Evolutionary conservation across 495 filamentous ascomycete genomes (phyloP).

Genomic region (Tuber brumale): DNA sequence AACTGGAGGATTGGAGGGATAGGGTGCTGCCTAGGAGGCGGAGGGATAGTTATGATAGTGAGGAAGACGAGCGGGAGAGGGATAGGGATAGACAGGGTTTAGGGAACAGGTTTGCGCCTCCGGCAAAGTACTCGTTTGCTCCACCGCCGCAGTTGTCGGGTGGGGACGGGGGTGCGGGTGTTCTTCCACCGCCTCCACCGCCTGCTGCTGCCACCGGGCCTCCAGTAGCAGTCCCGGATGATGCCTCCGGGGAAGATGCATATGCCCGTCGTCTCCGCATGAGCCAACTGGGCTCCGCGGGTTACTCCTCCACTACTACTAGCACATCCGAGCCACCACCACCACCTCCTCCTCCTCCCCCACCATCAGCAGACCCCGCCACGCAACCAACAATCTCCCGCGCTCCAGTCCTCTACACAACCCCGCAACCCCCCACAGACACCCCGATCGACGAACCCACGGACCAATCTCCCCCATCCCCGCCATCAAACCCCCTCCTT

Average conservation of each 20-base stretch:
- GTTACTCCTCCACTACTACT: constrained; percentile 44
- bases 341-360: constrained; percentile 41
- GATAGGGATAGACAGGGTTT: constrained; percentile 36
- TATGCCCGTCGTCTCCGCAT: constrained; percentile 60
- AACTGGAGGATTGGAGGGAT: constrained; percentile 84
- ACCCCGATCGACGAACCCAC: constrained; percentile 46
- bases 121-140: constrained; percentile 60
- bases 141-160: constrained; percentile 57
- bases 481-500: constrained; percentile 49
- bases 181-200: constrained; percentile 37
- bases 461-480: constrained; percentile 6
- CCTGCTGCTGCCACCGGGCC: constrained; percentile 42
- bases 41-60: constrained; percentile 52
- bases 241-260: constrained; percentile 63
- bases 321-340: constrained; percentile 40
- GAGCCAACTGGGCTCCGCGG: constrained; percentile 44
- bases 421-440: constrained; percentile 53
- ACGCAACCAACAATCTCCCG: constrained; percentile 60
- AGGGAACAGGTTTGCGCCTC: constrained; percentile 66
- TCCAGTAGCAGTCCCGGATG: constrained; percentile 47
- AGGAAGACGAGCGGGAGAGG: constrained; percentile 46
- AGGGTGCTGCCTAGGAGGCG: constrained; percentile 70
- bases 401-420: constrained; percentile 77
- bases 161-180: constrained; percentile 15
- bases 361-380: constrained; percentile 43